Conservation (phyloP, 2,329 filamentous ascomycete species). For the Alternaria sp. region DNA sequence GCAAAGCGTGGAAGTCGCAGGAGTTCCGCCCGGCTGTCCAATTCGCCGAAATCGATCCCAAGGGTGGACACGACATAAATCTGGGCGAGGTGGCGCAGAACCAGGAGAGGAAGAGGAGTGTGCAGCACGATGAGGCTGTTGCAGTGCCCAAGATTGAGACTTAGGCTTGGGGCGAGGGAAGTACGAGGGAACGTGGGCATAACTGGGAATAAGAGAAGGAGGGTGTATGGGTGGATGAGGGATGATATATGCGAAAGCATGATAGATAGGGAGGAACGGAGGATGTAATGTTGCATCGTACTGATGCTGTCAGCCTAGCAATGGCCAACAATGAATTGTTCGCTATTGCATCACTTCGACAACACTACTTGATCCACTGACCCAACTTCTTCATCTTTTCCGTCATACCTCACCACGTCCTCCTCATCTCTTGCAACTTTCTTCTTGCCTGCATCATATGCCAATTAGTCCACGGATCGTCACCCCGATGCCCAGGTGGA, state of each 20-base stretch:
- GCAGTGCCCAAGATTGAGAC: not conserved
- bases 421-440: not conserved
- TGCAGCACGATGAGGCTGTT: slow-evolving; percentile 31
- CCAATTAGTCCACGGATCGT: not conserved
- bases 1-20: slow-evolving; percentile 73
- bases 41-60: slow-evolving; percentile 41
- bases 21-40: slow-evolving; percentile 62
- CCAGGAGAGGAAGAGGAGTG: slow-evolving; percentile 44
- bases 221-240: not conserved
- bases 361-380: not conserved
- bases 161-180: not conserved
- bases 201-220: not conserved
- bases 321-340: not conserved
- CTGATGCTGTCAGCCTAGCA: accelerated
- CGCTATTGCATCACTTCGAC: not conserved
- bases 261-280: not conserved
- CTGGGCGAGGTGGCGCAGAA: slow-evolving; percentile 37
- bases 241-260: not conserved
- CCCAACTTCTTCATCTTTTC: not conserved
- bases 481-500: not conserved
- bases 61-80: slow-evolving; percentile 20
- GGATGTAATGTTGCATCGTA: not conserved
- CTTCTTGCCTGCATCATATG: not conserved
- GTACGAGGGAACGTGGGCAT: not conserved
- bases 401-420: not conserved